These are phyloP conservation scores for Fusarium albosuccineum DNA, from an alignment of 2,329 filamentous ascomycete species.

Conservation along the genomic window DNA sequence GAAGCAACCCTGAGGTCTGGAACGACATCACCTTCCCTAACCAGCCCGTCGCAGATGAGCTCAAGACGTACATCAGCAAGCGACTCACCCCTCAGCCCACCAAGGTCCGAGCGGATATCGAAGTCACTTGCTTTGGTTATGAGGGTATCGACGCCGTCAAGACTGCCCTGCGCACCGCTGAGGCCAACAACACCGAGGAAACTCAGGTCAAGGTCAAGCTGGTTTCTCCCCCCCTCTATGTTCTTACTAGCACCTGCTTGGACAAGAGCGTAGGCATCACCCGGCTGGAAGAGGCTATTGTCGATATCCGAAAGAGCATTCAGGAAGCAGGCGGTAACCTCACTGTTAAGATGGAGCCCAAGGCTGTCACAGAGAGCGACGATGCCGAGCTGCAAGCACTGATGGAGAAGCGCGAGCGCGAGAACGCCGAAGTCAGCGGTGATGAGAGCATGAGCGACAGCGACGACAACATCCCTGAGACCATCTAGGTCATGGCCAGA, in stretches of 20 bases:
- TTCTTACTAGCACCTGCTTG: constrained; percentile 93
- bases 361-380: constrained; percentile 98
- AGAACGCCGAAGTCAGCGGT: constrained; percentile 97
- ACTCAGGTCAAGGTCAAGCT: constrained; percentile 98
- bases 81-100: constrained; percentile 97
- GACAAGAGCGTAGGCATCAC: constrained; percentile 91
- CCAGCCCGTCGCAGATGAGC: constrained; percentile 86
- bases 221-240: constrained; percentile 97
- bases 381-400: constrained; percentile 96
- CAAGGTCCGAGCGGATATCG: constrained; percentile 97
- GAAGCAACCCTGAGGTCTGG: constrained; percentile 94
- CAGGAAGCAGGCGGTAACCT: constrained; percentile 82
- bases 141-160: constrained; percentile 99
- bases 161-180: constrained; percentile 88
- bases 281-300: constrained; percentile 88
- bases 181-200: constrained; percentile 91
- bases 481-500: constrained; percentile 50
- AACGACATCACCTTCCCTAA: constrained; percentile 90
- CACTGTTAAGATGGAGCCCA: constrained; percentile 97
- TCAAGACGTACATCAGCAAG: constrained; percentile 97
- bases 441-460: constrained; percentile 97
- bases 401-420: constrained; percentile 98
- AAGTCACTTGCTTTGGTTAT: constrained; percentile 95
- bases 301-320: constrained; percentile 87
- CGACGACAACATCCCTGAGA: constrained; percentile 78